phyloP scores from a whole-genome alignment of 148 eudicot genomes.

The Rhododendron williamsianum region DNA sequence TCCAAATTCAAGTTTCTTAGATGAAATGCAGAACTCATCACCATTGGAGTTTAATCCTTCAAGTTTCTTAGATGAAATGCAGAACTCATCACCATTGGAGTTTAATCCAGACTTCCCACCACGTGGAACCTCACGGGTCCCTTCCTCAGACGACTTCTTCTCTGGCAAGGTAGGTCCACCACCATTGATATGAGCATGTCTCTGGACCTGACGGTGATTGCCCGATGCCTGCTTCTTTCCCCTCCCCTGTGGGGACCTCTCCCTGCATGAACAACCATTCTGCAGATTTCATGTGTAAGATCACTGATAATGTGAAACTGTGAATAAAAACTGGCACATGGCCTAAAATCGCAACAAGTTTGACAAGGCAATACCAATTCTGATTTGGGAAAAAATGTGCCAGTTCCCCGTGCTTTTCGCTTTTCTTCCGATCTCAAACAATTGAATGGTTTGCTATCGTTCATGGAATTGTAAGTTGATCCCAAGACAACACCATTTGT shows the following conservation, averaged over 20 bases:
- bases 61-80: no score
- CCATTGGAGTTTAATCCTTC: no score
- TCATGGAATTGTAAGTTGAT: neutral
- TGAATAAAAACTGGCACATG: neutral
- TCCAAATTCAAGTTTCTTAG: slow-evolving; percentile 34
- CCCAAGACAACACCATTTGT: slow-evolving; percentile 16
- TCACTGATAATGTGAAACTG: neutral
- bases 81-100: slow-evolving; percentile 5
- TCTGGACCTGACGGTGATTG: slow-evolving; percentile 11
- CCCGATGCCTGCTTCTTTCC: slow-evolving; percentile 19
- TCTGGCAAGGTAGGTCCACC: slow-evolving; percentile 6
- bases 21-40: neutral
- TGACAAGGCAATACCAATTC: slow-evolving; percentile 26
- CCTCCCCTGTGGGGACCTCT: slow-evolving; percentile 23
- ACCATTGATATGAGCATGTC: slow-evolving; percentile 4
- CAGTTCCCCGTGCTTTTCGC: slow-evolving; percentile 30
- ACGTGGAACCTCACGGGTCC: slow-evolving; percentile 10
- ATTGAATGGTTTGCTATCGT: slow-evolving; percentile 4
- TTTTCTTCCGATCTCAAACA: slow-evolving; percentile 17
- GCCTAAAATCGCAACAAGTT: neutral
- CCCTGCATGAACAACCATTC: slow-evolving; percentile 23
- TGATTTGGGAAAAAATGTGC: slow-evolving; percentile 35
- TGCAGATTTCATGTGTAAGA: slow-evolving; percentile 24
- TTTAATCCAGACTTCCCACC: slow-evolving; percentile 13
- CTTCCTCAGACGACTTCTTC: slow-evolving; percentile 14